Evolutionary conservation across 495 filamentous ascomycete species (phyloP), one percentile per base, ranked within the genome.

Genomic region (Aspergillus bridgeri): DNA sequence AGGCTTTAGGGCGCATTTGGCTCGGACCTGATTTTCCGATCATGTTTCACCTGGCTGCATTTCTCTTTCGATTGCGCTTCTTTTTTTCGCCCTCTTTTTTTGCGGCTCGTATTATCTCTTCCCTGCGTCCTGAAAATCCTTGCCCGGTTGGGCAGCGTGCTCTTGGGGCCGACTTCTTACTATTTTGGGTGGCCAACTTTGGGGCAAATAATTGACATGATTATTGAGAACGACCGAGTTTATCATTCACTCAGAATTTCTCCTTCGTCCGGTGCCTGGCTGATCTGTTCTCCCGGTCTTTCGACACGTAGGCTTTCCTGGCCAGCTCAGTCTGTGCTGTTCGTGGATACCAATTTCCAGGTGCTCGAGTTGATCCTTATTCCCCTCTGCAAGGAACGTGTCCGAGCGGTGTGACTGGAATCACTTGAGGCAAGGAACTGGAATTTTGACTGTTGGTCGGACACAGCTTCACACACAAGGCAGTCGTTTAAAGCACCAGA

Each of bases 71-170:
- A 5, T 42, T 2, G 29, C 11, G 22, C 33, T 43, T 23, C 5
- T 45, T 24, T 45, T 45, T 8, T 13, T 55, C 33, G 27, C 20
- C 46, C 42, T 46, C n/a, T 54, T 44, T 22, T 51, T 18, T 51
- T 22, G 6, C 15, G 13, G 15, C 21, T 51, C 25, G 23, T 48
- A 48, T 47, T 29, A 22, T 46, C 53, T 23, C 23, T 19, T 8
- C 20, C 51, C 42, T 50, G 23, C 25, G 52, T 42, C 58, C 57
- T 56, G 58, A 53, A 48, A 42, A 61, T 64, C 62, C 17, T 53
- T 64, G 33, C 62, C 62, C 38, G n/a, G 13, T 64, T 58, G 17
- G 53, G 61, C 19, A 13, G 42, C 8, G 1, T 8, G n/a, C n/a
- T 17, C 29, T 9, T n/a, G 49, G 23, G 15, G 25, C 49, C 49